A percentile compares a stretch with the other conserved stretches of the same genome.
phyloP scores from a whole-genome alignment of 345 rosid species.

The Hibiscus syriacus region DNA sequence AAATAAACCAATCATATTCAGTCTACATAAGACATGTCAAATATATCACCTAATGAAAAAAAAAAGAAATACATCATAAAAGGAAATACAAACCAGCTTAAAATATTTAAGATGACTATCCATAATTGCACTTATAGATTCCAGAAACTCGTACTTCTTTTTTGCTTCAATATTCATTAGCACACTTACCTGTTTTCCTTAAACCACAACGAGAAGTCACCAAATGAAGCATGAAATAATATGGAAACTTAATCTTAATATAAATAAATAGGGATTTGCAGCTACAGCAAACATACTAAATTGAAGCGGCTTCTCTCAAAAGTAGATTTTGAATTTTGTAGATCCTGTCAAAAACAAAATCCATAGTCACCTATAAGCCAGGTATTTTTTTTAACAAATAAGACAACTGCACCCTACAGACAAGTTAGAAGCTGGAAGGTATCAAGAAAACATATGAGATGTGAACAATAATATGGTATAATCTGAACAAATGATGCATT shows the following conservation, averaged over 20 bases:
- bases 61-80: background rate
- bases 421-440: background rate
- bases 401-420: background rate
- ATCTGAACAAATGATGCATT: background rate
- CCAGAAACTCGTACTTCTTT: slow-evolving; percentile 87
- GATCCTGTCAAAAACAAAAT: slow-evolving; percentile 39
- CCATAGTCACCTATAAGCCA: background rate
- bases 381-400: background rate
- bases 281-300: slow-evolving; percentile 46
- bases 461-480: background rate
- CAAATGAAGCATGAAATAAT: slow-evolving; percentile 18
- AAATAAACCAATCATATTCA: slow-evolving; percentile 23
- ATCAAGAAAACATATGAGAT: background rate
- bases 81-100: slow-evolving; percentile 49
- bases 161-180: slow-evolving; percentile 73
- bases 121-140: slow-evolving; percentile 86
- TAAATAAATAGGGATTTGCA: slow-evolving; percentile 11
- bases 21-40: slow-evolving; percentile 4
- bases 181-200: slow-evolving; percentile 78
- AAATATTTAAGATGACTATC: slow-evolving; percentile 82
- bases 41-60: slow-evolving; percentile 10
- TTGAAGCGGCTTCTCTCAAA: slow-evolving; percentile 86
- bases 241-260: background rate
- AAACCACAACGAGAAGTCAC: slow-evolving; percentile 31
- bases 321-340: slow-evolving; percentile 77